These are phyloP conservation scores for Cyphellophora europaea DNA, from an alignment of 2,329 filamentous ascomycete genomes.

Conservation along the genomic window DNA sequence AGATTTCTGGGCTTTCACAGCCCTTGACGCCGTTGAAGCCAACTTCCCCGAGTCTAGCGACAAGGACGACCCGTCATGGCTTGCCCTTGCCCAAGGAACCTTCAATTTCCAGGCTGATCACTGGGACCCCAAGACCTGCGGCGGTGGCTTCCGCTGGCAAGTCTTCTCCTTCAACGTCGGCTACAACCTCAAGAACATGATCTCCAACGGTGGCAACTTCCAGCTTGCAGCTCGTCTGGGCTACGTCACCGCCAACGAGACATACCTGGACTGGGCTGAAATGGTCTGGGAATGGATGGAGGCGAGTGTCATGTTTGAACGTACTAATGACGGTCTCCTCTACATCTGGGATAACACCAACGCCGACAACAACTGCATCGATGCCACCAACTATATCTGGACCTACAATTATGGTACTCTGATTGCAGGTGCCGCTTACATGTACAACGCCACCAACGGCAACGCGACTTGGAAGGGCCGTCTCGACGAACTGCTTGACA, in stretches of 20 bases:
- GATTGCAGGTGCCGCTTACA: constrained; percentile 44
- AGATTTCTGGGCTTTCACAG: constrained; percentile 48
- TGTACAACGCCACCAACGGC: constrained; percentile 43
- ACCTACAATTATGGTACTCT: constrained; percentile 48
- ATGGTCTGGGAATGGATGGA: constrained; percentile 48
- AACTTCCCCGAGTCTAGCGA: constrained; percentile 33
- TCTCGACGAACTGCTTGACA: constrained; percentile 44
- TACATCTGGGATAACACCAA: constrained; percentile 48
- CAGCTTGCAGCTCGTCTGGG: constrained; percentile 58
- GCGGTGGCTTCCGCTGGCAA: constrained; percentile 75
- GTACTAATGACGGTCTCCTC: constrained; percentile 39
- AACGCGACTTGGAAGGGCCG: constrained; percentile 42
- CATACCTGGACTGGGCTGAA: constrained; percentile 69
- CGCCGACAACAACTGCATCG: constrained; percentile 39
- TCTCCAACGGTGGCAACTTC: constrained; percentile 51
- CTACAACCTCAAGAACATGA: constrained; percentile 47
- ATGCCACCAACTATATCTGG: constrained; percentile 40
- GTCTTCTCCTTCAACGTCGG: constrained; percentile 70
- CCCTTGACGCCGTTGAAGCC: constrained; percentile 47
- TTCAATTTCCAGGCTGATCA: constrained; percentile 69
- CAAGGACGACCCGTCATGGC: constrained; percentile 52
- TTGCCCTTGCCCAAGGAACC: constrained; percentile 64
- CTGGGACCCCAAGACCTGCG: constrained; percentile 59
- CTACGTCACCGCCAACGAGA: constrained; percentile 67
- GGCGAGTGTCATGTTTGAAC: constrained; percentile 18